These are phyloP conservation scores for Penicillium concentricum DNA, from an alignment of 2,329 filamentous ascomycete genomes.

Conservation along the genomic window DNA sequence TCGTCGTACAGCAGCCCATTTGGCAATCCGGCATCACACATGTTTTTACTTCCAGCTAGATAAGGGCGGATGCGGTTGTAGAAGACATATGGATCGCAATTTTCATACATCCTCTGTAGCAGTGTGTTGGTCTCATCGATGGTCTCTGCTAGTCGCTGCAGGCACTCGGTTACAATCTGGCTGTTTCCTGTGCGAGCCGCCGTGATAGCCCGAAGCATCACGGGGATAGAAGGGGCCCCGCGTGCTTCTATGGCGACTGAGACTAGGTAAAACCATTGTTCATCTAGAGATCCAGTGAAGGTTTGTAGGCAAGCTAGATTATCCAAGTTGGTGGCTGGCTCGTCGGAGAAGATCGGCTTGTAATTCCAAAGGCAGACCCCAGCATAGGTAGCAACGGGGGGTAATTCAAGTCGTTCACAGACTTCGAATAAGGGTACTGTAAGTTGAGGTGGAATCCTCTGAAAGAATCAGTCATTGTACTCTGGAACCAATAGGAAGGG, in stretches of 20 bases:
- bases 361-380: slow-evolving; percentile 95
- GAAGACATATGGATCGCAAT: slow-evolving; percentile 90
- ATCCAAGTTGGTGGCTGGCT: slow-evolving; percentile 77
- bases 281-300: slow-evolving; percentile 90
- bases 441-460: slow-evolving; percentile 73
- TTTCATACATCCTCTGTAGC: slow-evolving; percentile 88
- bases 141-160: slow-evolving; percentile 81
- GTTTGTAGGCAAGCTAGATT: slow-evolving; percentile 87
- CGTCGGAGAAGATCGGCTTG: slow-evolving; percentile 82
- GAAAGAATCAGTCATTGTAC: slow-evolving; percentile 3
- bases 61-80: slow-evolving; percentile 96
- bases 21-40: slow-evolving; percentile 88
- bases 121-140: slow-evolving; percentile 79
- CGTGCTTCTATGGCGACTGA: slow-evolving; percentile 94
- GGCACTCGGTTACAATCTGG: slow-evolving; percentile 68
- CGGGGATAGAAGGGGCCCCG: slow-evolving; percentile 78
- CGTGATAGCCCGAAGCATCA: slow-evolving; percentile 84
- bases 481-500: neutral
- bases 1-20: slow-evolving; percentile 85
- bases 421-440: slow-evolving; percentile 78
- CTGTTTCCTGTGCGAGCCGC: slow-evolving; percentile 72
- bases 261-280: slow-evolving; percentile 98
- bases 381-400: slow-evolving; percentile 91
- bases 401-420: slow-evolving; percentile 76
- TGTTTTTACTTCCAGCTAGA: slow-evolving; percentile 94